Conservation (phyloP, 2,329 filamentous ascomycete genomes). For the Lasiodiplodia sp. region DNA sequence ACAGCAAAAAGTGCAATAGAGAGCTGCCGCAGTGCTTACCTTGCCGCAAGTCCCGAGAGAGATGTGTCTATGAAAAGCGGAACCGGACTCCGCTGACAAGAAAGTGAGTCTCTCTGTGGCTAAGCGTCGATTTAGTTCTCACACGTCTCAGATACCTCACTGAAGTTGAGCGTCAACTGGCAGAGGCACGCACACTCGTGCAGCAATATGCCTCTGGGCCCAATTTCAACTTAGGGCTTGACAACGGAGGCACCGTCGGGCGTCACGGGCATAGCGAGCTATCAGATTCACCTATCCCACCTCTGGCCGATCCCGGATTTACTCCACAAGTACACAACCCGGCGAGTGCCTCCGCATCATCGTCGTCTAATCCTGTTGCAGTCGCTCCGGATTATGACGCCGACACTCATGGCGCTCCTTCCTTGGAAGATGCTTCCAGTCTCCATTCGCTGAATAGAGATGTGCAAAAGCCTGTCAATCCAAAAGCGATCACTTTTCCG, state of each 20-base stretch:
- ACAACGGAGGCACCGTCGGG: neutral
- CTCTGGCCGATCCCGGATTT: neutral
- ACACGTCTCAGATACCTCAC: slow-evolving; percentile 20
- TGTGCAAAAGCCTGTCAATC: neutral
- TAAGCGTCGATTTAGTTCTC: neutral
- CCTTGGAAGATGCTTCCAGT: too few relatives aligned
- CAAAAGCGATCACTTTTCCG: neutral
- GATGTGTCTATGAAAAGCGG: slow-evolving; percentile 18
- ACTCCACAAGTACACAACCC: neutral
- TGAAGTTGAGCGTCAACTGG: slow-evolving; percentile 25
- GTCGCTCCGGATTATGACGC: neutral
- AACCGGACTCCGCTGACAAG: slow-evolving; percentile 14
- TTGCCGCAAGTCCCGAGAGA: neutral
- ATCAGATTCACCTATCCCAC: neutral
- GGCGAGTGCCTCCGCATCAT: neutral
- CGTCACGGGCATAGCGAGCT: neutral
- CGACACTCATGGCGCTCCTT: neutral
- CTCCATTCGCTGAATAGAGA: neutral
- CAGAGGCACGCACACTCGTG: slow-evolving; percentile 14
- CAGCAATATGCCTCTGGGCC: slow-evolving; percentile 1
- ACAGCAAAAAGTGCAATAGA: slow-evolving; percentile 4
- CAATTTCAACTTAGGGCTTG: neutral
- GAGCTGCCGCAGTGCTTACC: slow-evolving; percentile 14
- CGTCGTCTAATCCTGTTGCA: neutral
- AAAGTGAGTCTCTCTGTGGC: neutral